These are phyloP conservation scores for Globisporangium carolinianum DNA, from an alignment of 352 stramenopile genomes.

Conservation along the genomic window DNA sequence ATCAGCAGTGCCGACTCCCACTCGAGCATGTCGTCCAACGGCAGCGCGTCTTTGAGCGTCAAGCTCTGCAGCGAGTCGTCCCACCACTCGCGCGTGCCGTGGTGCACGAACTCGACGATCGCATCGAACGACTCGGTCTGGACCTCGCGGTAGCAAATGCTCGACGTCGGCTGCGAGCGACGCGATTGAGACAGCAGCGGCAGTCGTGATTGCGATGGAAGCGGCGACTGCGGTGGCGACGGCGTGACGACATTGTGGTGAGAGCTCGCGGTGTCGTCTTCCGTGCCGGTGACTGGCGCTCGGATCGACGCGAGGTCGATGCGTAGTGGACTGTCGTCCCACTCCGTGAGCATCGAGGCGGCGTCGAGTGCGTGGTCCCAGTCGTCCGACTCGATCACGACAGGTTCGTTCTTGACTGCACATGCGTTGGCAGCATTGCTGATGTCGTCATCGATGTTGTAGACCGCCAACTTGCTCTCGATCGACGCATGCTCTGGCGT, in stretches of 20 bases:
- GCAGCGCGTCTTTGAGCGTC: constrained; percentile 27
- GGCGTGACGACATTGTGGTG: not conserved
- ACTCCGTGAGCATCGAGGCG: not conserved
- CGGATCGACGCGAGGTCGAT: constrained; percentile 5
- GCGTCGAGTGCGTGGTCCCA: not conserved
- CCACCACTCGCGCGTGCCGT: constrained; percentile 23
- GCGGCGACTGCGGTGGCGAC: not conserved
- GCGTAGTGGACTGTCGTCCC: not conserved
- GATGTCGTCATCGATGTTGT: not conserved
- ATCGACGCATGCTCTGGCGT: not conserved
- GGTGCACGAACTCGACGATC: constrained; percentile 10
- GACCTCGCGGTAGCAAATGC: constrained; percentile 12
- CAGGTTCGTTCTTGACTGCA: not conserved
- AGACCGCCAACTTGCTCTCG: constrained; percentile 4
- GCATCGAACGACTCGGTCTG: not conserved
- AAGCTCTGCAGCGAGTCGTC: constrained; percentile 40
- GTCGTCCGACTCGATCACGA: not conserved
- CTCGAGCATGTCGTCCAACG: constrained; percentile 29
- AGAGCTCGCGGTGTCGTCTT: not conserved
- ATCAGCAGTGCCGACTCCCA: constrained; percentile 29
- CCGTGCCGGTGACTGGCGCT: not conserved
- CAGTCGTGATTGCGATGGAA: no score
- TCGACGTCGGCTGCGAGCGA: not conserved
- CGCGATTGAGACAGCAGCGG: not conserved
- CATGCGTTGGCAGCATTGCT: not conserved